phyloP scores from a whole-genome alignment of 2,329 filamentous ascomycete genomes.

The Fusarium virguliforme region DNA sequence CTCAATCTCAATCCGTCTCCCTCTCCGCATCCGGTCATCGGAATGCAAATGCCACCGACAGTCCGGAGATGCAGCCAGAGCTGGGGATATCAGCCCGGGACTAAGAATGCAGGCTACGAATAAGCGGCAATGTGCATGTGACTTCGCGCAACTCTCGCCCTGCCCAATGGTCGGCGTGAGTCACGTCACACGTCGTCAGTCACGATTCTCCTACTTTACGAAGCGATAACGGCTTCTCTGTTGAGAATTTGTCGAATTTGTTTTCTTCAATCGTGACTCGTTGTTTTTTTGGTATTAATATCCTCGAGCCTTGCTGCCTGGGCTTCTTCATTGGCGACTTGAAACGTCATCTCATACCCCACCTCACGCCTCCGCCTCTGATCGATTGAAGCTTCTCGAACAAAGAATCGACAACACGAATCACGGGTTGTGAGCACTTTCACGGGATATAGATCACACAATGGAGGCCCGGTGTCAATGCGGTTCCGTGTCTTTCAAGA shows the following conservation, averaged over 20 bases:
- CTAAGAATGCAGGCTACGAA: conserved; percentile 2
- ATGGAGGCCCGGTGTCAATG: conserved; percentile 78
- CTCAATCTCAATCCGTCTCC: background rate
- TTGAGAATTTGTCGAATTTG: background rate
- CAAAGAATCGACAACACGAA: background rate
- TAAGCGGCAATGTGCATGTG: conserved; percentile 44
- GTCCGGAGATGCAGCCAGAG: background rate
- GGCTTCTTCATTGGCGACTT: background rate
- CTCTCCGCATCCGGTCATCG: conserved; percentile 1
- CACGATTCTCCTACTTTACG: background rate
- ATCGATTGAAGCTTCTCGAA: conserved; percentile 2
- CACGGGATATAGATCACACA: background rate
- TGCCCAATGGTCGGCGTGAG: conserved; percentile 44
- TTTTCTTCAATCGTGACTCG: background rate
- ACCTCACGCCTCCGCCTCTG: background rate
- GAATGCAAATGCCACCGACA: conserved; percentile 5
- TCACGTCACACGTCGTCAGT: conserved; percentile 40
- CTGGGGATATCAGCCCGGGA: background rate
- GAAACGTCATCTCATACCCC: conserved; percentile 11
- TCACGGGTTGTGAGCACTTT: background rate
- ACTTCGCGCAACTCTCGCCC: conserved; percentile 53
- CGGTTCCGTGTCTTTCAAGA: conserved; percentile 74
- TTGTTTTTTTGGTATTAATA: background rate
- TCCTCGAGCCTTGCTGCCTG: conserved; percentile 14
- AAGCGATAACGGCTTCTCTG: conserved; percentile 39